These are phyloP conservation scores for Panicum virgatum DNA, from an alignment of 202 grass and related monocot genomes.

Conservation along the genomic window DNA sequence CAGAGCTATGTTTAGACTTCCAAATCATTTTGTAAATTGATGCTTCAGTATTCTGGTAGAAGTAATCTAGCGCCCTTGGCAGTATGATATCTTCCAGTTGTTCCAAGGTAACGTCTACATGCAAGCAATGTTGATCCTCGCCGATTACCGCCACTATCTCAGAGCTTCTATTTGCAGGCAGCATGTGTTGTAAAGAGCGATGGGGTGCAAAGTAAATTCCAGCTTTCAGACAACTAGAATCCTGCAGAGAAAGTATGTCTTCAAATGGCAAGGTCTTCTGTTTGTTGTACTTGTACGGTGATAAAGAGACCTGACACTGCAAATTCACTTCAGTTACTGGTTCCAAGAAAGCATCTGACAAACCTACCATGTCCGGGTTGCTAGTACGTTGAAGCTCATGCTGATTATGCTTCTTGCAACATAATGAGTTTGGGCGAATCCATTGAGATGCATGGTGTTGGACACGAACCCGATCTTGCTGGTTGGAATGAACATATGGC, in stretches of 20 bases:
- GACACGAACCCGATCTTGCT: neutral
- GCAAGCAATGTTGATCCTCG: neutral
- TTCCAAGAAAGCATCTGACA: neutral
- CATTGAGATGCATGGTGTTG: neutral
- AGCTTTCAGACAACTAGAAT: neutral
- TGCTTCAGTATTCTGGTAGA: neutral
- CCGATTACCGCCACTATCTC: neutral
- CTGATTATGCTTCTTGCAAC: neutral
- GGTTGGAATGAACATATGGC: neutral
- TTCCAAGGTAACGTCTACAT: neutral
- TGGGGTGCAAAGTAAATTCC: neutral
- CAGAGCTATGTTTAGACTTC: neutral
- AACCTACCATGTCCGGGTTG: neutral
- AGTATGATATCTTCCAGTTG: neutral
- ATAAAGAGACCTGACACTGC: neutral
- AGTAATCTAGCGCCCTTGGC: neutral
- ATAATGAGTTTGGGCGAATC: neutral
- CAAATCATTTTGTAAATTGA: neutral
- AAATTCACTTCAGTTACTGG: neutral
- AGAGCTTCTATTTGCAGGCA: neutral
- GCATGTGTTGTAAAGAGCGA: neutral
- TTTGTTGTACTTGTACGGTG: neutral
- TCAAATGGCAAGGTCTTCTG: neutral
- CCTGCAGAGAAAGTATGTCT: neutral
- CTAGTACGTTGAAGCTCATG: neutral